A percentile compares a stretch with the other conserved stretches of the same genome.
phyloP scores from a whole-genome alignment of 2,329 filamentous ascomycete species.

The Zalaria obscura region DNA sequence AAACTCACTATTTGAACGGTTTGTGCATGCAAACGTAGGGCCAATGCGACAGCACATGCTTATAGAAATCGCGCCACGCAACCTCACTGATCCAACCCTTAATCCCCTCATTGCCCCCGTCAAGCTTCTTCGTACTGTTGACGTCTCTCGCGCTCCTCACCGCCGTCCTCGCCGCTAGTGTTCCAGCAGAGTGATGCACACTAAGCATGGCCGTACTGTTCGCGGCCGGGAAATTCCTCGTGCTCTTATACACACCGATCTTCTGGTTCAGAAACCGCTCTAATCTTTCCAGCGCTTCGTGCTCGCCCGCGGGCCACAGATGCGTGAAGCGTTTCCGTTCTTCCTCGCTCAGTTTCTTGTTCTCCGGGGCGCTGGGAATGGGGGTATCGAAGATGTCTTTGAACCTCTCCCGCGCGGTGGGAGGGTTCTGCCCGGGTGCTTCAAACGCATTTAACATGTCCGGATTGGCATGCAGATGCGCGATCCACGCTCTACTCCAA shows the following conservation, averaged over 20 bases:
- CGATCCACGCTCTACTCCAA: constrained; percentile 67
- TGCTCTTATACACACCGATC: constrained; percentile 46
- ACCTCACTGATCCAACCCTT: constrained; percentile 67
- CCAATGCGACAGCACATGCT: constrained; percentile 72
- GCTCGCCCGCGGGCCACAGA: constrained; percentile 64
- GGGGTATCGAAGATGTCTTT: constrained; percentile 68
- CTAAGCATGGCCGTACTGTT: constrained; percentile 55
- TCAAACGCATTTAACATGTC: constrained; percentile 51
- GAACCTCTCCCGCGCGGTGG: constrained; percentile 47
- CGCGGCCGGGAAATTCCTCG: constrained; percentile 51
- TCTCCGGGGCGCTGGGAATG: constrained; percentile 48
- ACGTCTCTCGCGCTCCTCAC: constrained; percentile 47
- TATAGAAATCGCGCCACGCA: constrained; percentile 81
- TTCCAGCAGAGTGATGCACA: constrained; percentile 57
- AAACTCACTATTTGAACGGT: constrained; percentile 19
- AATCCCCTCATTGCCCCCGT: constrained; percentile 52
- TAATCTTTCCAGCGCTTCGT: constrained; percentile 51
- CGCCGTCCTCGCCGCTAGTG: constrained; percentile 52
- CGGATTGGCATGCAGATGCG: constrained; percentile 54
- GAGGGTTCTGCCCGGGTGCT: constrained; percentile 44
- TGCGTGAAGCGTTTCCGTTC: constrained; percentile 43
- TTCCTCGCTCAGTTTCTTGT: constrained; percentile 45
- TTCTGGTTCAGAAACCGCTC: constrained; percentile 53
- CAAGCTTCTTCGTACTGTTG: constrained; percentile 50
- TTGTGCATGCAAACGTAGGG: constrained; percentile 52